Percentiles rank a stretch among this genome's conserved stretches.
phyloP scores from a whole-genome alignment of 768 basidiomycete genomes.

The Lyophyllum atratum region DNA sequence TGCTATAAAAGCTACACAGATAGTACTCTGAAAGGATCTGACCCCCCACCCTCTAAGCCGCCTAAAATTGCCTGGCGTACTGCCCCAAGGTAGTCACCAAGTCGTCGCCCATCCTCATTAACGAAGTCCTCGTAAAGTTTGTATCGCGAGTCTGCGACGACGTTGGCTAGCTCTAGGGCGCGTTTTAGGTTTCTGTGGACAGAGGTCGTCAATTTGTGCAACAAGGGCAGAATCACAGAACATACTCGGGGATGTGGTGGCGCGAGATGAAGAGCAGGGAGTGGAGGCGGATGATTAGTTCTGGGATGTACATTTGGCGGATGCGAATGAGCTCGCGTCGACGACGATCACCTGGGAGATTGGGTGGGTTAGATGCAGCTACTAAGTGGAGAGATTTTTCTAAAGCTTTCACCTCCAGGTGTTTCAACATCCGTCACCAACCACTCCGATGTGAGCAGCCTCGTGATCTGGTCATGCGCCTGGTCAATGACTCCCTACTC shows the following conservation, averaged over 20 bases:
- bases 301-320: constrained; percentile 86
- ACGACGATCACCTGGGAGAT: constrained; percentile 48
- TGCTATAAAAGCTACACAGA: constrained; percentile 4
- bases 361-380: constrained; percentile 5
- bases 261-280: constrained; percentile 67
- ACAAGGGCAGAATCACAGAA: constrained; percentile 9
- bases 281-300: constrained; percentile 86
- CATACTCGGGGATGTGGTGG: constrained; percentile 65
- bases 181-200: constrained; percentile 68
- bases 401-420: constrained; percentile 36
- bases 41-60: constrained; percentile 72
- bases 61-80: constrained; percentile 73
- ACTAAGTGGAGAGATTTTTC: background rate
- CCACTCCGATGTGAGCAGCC: constrained; percentile 80
- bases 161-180: constrained; percentile 75
- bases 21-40: constrained; percentile 68
- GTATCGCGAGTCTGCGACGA: constrained; percentile 87
- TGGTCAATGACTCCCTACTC: constrained; percentile 62
- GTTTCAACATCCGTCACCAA: constrained; percentile 56
- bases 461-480: constrained; percentile 63
- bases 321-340: constrained; percentile 75
- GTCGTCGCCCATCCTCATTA: constrained; percentile 53
- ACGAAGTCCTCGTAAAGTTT: constrained; percentile 86
- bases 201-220: background rate
- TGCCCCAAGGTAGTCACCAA: constrained; percentile 74